A percentile compares a stretch with the other conserved stretches of the same genome.
Conservation (phyloP, 177 flowering plant genomes). For the Vitis hybrid region DNA sequence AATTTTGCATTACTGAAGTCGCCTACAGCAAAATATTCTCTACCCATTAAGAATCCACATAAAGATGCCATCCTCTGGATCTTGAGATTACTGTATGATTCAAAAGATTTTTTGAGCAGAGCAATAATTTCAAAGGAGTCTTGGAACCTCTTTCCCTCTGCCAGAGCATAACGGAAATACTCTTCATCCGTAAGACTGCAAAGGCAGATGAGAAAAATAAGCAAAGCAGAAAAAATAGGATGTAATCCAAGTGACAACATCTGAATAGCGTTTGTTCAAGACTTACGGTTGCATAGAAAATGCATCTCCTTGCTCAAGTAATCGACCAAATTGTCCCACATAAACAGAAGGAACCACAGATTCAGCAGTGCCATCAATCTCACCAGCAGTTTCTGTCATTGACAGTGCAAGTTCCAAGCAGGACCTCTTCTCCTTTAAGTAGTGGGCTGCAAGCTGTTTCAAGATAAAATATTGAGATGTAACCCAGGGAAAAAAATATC, state of each 20-base stretch:
- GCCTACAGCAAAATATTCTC: slow-evolving; percentile 64
- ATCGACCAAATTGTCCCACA: slow-evolving; percentile 81
- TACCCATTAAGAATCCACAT: slow-evolving; percentile 74
- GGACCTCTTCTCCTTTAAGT: slow-evolving; percentile 75
- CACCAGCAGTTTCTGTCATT: slow-evolving; percentile 43
- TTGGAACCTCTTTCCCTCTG: slow-evolving; percentile 84
- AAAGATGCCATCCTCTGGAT: slow-evolving; percentile 66
- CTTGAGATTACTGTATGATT: slow-evolving; percentile 54
- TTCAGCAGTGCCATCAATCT: slow-evolving; percentile 52
- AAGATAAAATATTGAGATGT: slow-evolving; percentile 11
- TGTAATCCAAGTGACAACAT: background rate
- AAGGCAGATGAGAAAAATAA: slow-evolving; percentile 12
- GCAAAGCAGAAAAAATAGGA: slow-evolving; percentile 2
- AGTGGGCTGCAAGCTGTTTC: slow-evolving; percentile 78
- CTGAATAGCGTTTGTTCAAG: background rate
- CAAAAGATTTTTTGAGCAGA: slow-evolving; percentile 69
- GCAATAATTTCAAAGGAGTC: slow-evolving; percentile 92
- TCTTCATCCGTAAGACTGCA: slow-evolving; percentile 90
- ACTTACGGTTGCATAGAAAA: slow-evolving; percentile 67
- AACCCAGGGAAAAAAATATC: background rate
- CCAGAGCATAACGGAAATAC: slow-evolving; percentile 56
- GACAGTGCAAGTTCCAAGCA: slow-evolving; percentile 67
- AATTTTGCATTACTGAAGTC: slow-evolving; percentile 70
- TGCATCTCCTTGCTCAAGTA: slow-evolving; percentile 68
- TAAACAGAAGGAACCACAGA: slow-evolving; percentile 73